phyloP scores from a whole-genome alignment of 78 protist species.

The Diacronema lutheri region DNA sequence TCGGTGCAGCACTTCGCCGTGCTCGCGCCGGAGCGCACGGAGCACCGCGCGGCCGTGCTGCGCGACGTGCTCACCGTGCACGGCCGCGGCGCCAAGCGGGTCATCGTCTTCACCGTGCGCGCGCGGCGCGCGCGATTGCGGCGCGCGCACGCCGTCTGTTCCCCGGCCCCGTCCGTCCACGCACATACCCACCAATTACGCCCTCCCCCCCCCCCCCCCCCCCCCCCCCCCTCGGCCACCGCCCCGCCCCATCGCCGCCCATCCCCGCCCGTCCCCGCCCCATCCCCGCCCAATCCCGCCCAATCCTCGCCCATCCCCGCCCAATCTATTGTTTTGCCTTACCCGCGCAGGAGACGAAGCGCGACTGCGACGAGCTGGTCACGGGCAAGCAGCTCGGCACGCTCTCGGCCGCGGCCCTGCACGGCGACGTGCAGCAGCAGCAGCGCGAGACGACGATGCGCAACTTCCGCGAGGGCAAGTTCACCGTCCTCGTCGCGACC shows the following conservation, averaged over 20 bases:
- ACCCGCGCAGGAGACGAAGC: constrained; percentile 51
- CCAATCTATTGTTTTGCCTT: too few species aligned
- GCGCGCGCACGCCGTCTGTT: too few species aligned
- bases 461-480: constrained; percentile 26
- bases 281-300: too few species aligned
- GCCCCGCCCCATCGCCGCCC: too few species aligned
- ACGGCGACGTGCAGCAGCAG: constrained; percentile 37
- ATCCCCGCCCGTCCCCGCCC: too few species aligned
- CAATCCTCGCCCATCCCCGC: too few species aligned
- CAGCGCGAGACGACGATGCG: constrained; percentile 1
- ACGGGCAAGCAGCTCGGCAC: neutral
- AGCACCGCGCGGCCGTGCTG: neutral
- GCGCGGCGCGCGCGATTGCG: too few species aligned
- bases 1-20: constrained; percentile 12
- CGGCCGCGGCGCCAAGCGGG: neutral
- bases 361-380: constrained; percentile 13
- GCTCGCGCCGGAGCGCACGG: neutral
- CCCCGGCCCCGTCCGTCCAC: too few species aligned
- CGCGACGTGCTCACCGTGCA: constrained; percentile 13
- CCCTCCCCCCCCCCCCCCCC: too few species aligned
- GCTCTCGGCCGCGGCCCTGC: constrained; percentile 28
- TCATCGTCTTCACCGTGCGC: constrained; percentile 59
- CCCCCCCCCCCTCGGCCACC: too few species aligned
- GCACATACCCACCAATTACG: too few species aligned
- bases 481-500: constrained; percentile 37